Base-by-base conservation (phyloP, 148 eudicot species). In the Fagopyrum homotropicum region DNA sequence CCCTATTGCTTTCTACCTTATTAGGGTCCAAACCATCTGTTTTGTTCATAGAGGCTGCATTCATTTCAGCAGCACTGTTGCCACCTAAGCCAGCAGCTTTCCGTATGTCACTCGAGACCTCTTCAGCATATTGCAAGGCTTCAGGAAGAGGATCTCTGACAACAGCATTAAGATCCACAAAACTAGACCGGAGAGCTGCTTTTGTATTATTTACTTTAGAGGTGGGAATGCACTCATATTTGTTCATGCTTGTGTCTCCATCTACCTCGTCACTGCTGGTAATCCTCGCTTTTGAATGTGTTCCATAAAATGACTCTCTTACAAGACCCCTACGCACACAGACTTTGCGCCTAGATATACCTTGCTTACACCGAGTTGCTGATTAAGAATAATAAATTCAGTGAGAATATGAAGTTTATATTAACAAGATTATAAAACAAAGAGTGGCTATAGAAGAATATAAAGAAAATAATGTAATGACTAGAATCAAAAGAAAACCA, bases 111-210 rank as follows among this genome's bases (percentile, higher is more conserved):
- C 35, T 17, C 6, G 71, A 45, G 6, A 61, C 60, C 9, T 5
- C 40, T 75, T 75, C 71, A n/a, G 77, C 77, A 57, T 44, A n/a
- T 5, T n/a, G 68, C 63, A 75, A 44, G 44, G 77, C 77, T 46
- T 81, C 86, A 71, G 86, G 90, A 77, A 83, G 83, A 75, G 89
- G 88, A 79, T 90, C 92, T 73, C 44, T 79, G 54, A 86, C 92
- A 75, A 73, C 82, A 72, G 85, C 86, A 45, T 52, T 81, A 71
- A 88, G 89, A 75, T 87, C 83, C 75, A 9, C 45, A 50, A 76
- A 44, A 83, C 92, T 92, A 14, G 77, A 55, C 70, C 75, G 73
- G 57, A 86, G 89, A 16, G 69, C 87, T 77, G 85, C 83, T 64
- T 75, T 83, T 50, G 81, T 57, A 75, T 77, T 79, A 15, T 74